Base-by-base conservation (phyloP, 495 filamentous ascomycete genomes). In the Lophium mytilinum region DNA sequence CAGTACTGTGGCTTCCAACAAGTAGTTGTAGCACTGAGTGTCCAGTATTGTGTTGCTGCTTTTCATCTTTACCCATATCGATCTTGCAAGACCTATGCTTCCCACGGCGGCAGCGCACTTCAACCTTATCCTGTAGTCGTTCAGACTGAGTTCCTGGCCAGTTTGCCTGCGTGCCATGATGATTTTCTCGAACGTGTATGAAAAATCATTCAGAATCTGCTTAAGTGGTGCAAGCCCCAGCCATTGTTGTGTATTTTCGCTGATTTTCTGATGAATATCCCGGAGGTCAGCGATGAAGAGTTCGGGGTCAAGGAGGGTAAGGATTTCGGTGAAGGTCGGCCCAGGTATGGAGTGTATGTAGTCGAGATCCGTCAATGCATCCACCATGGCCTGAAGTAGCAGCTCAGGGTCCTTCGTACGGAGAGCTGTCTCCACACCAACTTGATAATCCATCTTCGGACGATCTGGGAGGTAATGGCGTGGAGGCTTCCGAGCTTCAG, bases 71-170 rank as follows among this genome's bases (percentile, higher is more conserved):
- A 68, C 58, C 83, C 84, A 87, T 9, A 83, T 56, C 1, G 63
- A 54, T n/a, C 75, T 64, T 4, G 80, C 80, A 42, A 76, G 63
- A 0, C 58, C 37, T 0, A 49, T 63, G 66, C 82, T 69, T 7
- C 76, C 77, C 30, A 77, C 73, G 4, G 76, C 73, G 9, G 72
- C 65, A 12, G 80, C 78, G 64, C 77, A 79, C 49, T 76, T 72
- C 19, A 87, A 71, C 12, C 86, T 69, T 52, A 81, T 76, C 1
- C 69, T 77, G 62, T 80, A 84, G 54, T 85, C 83, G 0, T 65
- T 66, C 19, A 78, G 64, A 15, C 66, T 66, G 11, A 80, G 56
- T 9, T 35, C 18, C 24, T 65, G 40, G 0, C 69, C 72, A 15
- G 41, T 14, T 45, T 15, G 19, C 19, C 8, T 45, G 15, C 41